Conservation (phyloP, 1,284 basidiomycete genomes). For the Rugosomyces carneus region DNA sequence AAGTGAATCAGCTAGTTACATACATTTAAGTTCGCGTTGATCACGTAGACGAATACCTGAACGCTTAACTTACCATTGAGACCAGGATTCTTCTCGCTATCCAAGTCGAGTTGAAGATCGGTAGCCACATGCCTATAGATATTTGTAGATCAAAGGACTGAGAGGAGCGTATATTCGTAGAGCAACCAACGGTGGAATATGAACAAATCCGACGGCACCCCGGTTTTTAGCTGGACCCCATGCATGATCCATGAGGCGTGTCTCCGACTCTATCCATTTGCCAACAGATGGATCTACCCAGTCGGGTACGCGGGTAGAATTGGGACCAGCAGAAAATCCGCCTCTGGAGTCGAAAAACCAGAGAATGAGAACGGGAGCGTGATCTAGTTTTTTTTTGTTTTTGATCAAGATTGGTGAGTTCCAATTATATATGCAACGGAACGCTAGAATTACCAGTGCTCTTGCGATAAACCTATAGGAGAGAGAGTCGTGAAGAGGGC, state of each 20-base stretch:
- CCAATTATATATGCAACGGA: not conserved
- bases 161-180: not conserved
- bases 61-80: conserved; percentile 45
- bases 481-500: not conserved
- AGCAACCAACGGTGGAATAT: conserved; percentile 44
- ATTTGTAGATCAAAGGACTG: not conserved
- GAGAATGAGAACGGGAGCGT: conserved; percentile 44
- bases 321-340: conserved; percentile 37
- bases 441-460: conserved; percentile 1
- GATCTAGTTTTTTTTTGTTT: no score
- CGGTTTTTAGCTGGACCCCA: conserved; percentile 52
- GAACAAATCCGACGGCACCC: conserved; percentile 60
- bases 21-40: not conserved
- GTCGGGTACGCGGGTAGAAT: conserved; percentile 46
- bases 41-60: no score
- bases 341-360: conserved; percentile 76
- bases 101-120: conserved; percentile 40
- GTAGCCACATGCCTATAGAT: conserved; percentile 21
- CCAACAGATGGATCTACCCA: conserved; percentile 64
- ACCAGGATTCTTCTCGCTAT: conserved; percentile 49
- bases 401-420: conserved; percentile 3
- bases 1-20: conserved; percentile 44
- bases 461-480: conserved; percentile 11
- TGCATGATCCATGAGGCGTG: conserved; percentile 40
- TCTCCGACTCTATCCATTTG: conserved; percentile 51